Evolutionary conservation across 495 filamentous ascomycete species (phyloP).

Genomic region (Penicillium manginii): DNA sequence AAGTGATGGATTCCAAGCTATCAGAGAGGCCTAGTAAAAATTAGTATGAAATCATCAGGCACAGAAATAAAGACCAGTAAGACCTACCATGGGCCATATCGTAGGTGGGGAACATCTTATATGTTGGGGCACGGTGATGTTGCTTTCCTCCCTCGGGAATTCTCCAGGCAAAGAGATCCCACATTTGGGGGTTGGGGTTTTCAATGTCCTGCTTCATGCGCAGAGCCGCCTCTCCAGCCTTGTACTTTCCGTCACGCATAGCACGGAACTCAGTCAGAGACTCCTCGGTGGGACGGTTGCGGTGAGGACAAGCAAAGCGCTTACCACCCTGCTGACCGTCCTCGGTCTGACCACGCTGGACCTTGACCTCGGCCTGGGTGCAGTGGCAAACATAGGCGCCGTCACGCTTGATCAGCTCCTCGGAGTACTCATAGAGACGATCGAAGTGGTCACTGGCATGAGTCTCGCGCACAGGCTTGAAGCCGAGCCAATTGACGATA

Average conservation of each 20-base stretch:
- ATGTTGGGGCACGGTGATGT: constrained; percentile 77
- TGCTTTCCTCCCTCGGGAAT: constrained; percentile 60
- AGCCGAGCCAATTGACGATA: constrained; percentile 82
- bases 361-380: constrained; percentile 73
- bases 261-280: constrained; percentile 82
- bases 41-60: constrained; percentile 3
- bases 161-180: constrained; percentile 75
- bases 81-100: constrained; percentile 78
- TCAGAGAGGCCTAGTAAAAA: constrained; percentile 62
- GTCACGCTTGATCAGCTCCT: constrained; percentile 74
- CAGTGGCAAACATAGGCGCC: constrained; percentile 83
- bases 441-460: constrained; percentile 86
- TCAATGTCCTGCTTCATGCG: constrained; percentile 80
- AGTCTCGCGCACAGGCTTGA: constrained; percentile 76
- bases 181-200: constrained; percentile 70
- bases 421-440: constrained; percentile 81
- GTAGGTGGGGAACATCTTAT: constrained; percentile 89
- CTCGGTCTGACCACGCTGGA: constrained; percentile 75
- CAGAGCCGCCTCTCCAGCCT: constrained; percentile 82
- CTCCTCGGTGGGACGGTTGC: constrained; percentile 71
- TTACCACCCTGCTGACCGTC: constrained; percentile 69
- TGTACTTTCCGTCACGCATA: constrained; percentile 91
- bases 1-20: constrained; percentile 84
- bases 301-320: constrained; percentile 79
- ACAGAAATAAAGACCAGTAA: not conserved